Evolutionary conservation across 331 rosid species (phyloP).

Genomic region (Malus hybrid): DNA sequence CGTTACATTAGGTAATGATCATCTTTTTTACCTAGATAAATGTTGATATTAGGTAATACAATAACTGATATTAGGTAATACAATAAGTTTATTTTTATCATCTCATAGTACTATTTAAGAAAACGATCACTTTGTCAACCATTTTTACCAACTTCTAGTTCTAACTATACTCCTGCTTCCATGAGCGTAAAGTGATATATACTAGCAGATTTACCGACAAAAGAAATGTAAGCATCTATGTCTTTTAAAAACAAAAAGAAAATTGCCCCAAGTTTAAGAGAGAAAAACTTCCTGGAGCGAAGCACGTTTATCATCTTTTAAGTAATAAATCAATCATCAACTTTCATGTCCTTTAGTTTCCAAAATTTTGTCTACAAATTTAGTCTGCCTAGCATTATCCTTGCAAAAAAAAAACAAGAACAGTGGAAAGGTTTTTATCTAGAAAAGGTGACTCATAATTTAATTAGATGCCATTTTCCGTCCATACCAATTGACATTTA

Average conservation of each 20-base stretch:
- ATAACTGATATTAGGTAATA: background rate
- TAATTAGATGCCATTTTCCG: background rate
- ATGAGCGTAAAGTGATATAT: too few species aligned
- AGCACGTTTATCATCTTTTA: too few species aligned
- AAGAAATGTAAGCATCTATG: background rate
- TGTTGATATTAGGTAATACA: background rate
- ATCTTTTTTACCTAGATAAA: background rate
- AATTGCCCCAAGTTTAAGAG: background rate
- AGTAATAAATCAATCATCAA: too few species aligned
- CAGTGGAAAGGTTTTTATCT: background rate
- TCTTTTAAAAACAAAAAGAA: too few species aligned
- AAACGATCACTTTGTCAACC: background rate
- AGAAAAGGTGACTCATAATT: background rate
- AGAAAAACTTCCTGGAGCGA: too few species aligned
- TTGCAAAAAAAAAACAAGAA: too few species aligned
- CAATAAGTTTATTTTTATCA: background rate
- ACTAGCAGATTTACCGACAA: background rate
- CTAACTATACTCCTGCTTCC: background rate
- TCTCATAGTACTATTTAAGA: background rate
- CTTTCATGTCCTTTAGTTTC: too few species aligned
- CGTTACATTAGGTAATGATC: background rate
- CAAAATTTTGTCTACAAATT: too few species aligned
- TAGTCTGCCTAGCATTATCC: too few species aligned
- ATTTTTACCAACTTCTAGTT: background rate
- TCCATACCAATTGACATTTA: background rate